Conservation (phyloP, 2,329 filamentous ascomycete species). For the Cadophora sp. region DNA sequence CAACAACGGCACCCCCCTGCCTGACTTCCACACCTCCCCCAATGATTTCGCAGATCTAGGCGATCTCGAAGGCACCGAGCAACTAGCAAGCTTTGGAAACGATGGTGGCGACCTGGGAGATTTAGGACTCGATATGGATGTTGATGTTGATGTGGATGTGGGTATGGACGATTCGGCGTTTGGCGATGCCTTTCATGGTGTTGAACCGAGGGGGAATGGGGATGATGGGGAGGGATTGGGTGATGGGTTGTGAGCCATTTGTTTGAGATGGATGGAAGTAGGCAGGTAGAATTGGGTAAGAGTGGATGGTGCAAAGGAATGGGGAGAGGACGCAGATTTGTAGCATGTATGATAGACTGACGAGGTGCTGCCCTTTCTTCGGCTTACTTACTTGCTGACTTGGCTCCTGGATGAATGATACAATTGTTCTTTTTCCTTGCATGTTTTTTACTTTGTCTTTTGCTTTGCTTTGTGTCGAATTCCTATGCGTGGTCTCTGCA, state of each 20-base stretch:
- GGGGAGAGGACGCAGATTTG: background rate
- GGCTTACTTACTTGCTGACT: too few species aligned
- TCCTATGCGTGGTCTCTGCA: too few species aligned
- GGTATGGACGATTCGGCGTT: conserved; percentile 83
- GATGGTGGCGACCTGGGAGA: conserved; percentile 53
- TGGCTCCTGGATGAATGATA: too few species aligned
- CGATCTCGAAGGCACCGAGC: conserved; percentile 73
- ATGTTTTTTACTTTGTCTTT: background rate
- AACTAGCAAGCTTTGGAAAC: conserved; percentile 70
- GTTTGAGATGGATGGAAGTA: background rate
- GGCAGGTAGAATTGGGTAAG: background rate
- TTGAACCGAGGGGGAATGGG: conserved; percentile 46
- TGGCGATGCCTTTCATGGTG: conserved; percentile 80
- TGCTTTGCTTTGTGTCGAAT: background rate
- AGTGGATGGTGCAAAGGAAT: background rate
- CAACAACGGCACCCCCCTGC: conserved; percentile 36
- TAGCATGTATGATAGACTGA: background rate
- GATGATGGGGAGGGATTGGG: conserved; percentile 27
- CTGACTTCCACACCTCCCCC: conserved; percentile 49
- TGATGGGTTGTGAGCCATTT: conserved; percentile 4
- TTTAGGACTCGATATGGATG: conserved; percentile 56
- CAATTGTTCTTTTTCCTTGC: too few species aligned
- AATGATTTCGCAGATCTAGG: conserved; percentile 69
- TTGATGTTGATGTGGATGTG: conserved; percentile 55
- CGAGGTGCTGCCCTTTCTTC: too few species aligned